Conservation (phyloP, 768 basidiomycete species). For the Tylopilus felleus region DNA sequence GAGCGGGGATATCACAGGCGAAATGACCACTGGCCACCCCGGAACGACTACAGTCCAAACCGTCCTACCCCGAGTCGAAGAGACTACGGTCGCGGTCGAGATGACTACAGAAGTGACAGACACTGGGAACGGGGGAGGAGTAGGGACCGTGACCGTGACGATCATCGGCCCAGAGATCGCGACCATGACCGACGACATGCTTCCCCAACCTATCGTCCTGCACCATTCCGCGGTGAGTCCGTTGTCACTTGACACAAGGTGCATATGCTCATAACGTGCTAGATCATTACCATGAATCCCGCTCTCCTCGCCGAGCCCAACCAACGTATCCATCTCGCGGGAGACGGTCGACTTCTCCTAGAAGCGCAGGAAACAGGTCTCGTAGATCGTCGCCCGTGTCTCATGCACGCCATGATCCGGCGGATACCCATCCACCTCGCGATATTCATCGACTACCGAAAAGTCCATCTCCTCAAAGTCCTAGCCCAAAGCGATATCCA, state of each 20-base stretch:
- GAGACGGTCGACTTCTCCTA: constrained; percentile 22
- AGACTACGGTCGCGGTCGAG: constrained; percentile 17
- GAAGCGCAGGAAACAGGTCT: constrained; percentile 21
- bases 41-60: constrained; percentile 17
- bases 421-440: constrained; percentile 5
- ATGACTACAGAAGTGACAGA: constrained; percentile 23
- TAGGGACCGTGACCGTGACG: constrained; percentile 18
- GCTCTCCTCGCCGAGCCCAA: constrained; percentile 16
- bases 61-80: constrained; percentile 12
- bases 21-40: constrained; percentile 15
- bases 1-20: constrained; percentile 22
- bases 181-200: constrained; percentile 19
- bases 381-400: constrained; percentile 20
- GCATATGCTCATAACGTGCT: not conserved
- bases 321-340: constrained; percentile 14
- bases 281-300: constrained; percentile 16
- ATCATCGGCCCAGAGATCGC: constrained; percentile 16
- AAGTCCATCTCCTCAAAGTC: constrained; percentile 18
- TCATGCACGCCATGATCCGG: constrained; percentile 12
- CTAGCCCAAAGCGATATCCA: constrained; percentile 9
- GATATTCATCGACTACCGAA: constrained; percentile 11
- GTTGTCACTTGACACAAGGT: not conserved
- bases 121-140: constrained; percentile 21
- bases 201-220: constrained; percentile 20
- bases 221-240: constrained; percentile 22